Percentiles rank a stretch among this genome's conserved stretches.
phyloP scores from a whole-genome alignment of 345 rosid species.

The Orychophragmus violaceus region DNA sequence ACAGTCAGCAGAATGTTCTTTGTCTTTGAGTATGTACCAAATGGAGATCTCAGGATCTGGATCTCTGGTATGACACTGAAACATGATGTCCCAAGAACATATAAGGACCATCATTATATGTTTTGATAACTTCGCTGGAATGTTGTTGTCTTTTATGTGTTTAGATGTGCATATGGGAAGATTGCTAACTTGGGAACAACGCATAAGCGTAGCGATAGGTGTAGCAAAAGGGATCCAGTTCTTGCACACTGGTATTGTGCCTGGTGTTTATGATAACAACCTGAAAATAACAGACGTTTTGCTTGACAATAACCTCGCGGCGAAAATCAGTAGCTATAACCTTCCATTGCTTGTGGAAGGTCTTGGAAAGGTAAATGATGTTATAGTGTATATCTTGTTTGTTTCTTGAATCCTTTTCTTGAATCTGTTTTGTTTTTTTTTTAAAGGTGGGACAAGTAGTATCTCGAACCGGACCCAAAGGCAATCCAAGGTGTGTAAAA shows the following conservation, averaged over 20 bases:
- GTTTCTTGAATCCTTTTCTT: constrained; percentile 9
- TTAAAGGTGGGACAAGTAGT: constrained; percentile 52
- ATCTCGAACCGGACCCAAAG: constrained; percentile 41
- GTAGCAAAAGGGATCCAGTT: constrained; percentile 85
- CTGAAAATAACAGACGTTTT: constrained; percentile 77
- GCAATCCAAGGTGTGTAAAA: constrained; percentile 43
- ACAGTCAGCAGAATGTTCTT: constrained; percentile 91
- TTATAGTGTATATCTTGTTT: background rate
- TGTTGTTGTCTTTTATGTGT: background rate
- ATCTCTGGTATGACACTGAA: constrained; percentile 55
- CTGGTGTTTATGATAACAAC: constrained; percentile 73
- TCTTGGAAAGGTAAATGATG: constrained; percentile 47
- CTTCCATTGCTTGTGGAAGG: constrained; percentile 68
- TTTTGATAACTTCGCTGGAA: background rate
- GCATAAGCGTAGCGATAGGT: constrained; percentile 74
- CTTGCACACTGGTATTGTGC: constrained; percentile 86
- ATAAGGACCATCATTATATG: background rate
- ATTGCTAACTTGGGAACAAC: constrained; percentile 70
- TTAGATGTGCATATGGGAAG: constrained; percentile 45
- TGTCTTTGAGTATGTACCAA: constrained; percentile 79
- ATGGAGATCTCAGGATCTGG: constrained; percentile 85
- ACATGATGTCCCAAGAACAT: background rate
- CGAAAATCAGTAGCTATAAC: constrained; percentile 83
- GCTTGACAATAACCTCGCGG: constrained; percentile 70
- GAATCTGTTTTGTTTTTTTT: constrained; percentile 4